Evolutionary conservation across 139 green algal genomes (phyloP).

Genomic region (Auxenochlorella pyrenoidosa): DNA sequence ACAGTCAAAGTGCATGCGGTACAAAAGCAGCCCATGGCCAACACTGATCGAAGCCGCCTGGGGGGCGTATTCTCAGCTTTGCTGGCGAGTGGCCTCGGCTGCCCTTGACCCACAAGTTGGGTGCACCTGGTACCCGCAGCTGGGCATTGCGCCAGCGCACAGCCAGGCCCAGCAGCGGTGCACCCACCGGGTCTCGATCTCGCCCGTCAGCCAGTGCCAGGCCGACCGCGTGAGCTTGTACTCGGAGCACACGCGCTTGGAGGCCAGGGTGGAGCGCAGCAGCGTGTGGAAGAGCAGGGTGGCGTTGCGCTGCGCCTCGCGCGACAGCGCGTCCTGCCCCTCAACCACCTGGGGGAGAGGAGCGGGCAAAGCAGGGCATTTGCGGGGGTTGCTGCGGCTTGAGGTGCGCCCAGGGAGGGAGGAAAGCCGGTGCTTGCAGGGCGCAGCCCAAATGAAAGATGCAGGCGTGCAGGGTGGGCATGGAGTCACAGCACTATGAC

Average conservation of each 20-base stretch:
- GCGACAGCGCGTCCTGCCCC: conserved; percentile 82
- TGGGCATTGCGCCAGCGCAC: too few relatives aligned
- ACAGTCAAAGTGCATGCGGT: not conserved
- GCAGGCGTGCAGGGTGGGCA: too few relatives aligned
- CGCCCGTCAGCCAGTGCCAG: conserved; percentile 94
- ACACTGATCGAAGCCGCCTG: not conserved
- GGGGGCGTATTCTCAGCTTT: too few relatives aligned
- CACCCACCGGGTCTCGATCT: conserved; percentile 73
- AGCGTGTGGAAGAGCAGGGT: conserved; percentile 93
- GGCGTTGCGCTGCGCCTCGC: conserved; percentile 96
- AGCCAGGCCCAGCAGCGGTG: too few relatives aligned
- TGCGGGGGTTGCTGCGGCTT: not conserved
- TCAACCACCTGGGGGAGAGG: conserved; percentile 68
- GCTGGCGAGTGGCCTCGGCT: not conserved
- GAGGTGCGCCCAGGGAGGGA: not conserved
- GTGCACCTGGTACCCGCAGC: not conserved
- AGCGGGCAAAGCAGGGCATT: not conserved
- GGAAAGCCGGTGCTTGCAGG: too few relatives aligned
- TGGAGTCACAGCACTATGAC: not conserved
- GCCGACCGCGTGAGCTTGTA: conserved; percentile 83
- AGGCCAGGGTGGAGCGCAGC: conserved; percentile 86
- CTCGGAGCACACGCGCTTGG: conserved; percentile 90
- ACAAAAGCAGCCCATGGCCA: too few relatives aligned
- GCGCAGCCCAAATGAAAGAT: too few relatives aligned
- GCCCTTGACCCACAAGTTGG: not conserved